Conservation (phyloP, 202 grass and related monocot species). For the Carex sylvatica region DNA sequence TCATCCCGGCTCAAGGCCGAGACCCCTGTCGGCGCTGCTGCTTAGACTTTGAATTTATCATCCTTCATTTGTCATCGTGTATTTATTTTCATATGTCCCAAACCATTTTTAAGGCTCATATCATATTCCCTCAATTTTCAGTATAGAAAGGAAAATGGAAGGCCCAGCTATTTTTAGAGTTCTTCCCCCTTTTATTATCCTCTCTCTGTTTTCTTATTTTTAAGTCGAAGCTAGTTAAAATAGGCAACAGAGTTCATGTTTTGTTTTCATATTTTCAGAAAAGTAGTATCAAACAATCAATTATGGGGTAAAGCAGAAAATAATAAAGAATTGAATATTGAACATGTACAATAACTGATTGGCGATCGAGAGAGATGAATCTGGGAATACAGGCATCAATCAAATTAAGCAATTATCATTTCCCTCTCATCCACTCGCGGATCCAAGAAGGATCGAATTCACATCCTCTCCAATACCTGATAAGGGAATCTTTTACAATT, state of each 20-base stretch:
- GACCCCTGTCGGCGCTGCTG: constrained; percentile 52
- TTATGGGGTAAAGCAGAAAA: not conserved
- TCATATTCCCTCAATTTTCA: not conserved
- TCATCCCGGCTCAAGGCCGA: constrained; percentile 58
- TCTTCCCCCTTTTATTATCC: not conserved
- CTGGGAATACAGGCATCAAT: too few relatives aligned
- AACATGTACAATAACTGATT: too few relatives aligned
- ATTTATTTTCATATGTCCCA: constrained; percentile 5
- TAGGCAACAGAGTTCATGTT: not conserved
- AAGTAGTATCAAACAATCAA: not conserved
- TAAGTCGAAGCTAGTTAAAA: not conserved
- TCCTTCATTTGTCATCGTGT: not conserved
- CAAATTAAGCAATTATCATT: too few relatives aligned
- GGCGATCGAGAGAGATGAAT: too few relatives aligned
- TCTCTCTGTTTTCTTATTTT: not conserved
- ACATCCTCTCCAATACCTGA: too few relatives aligned
- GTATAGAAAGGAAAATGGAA: not conserved
- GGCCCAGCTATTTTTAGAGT: not conserved
- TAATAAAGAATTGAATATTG: not conserved
- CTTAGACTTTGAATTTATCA: constrained; percentile 22
- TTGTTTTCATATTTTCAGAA: not conserved
- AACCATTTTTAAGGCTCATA: not conserved
- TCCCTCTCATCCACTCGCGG: too few relatives aligned
- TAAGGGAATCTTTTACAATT: too few relatives aligned
- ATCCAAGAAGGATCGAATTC: too few relatives aligned